A percentile compares a stretch with the other conserved stretches of the same genome.
These are phyloP conservation scores for Echeveria elegans DNA, from an alignment of 164 flowering plant genomes.

Conservation along the genomic window DNA sequence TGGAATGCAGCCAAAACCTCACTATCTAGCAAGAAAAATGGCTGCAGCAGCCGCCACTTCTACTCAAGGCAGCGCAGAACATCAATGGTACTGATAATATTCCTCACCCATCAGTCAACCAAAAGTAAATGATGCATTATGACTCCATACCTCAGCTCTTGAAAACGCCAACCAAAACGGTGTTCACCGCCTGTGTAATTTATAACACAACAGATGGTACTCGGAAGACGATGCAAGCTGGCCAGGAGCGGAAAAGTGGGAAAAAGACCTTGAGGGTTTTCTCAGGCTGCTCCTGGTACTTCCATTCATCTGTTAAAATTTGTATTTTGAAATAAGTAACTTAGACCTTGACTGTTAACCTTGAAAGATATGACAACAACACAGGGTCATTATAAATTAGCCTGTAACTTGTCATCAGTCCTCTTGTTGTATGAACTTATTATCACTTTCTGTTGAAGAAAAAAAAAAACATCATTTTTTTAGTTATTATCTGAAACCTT, in stretches of 20 bases:
- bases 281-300: slow-evolving; percentile 24
- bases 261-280: not conserved
- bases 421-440: too few species aligned
- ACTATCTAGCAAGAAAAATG: slow-evolving; percentile 67
- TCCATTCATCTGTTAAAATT: not conserved
- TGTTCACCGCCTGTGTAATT: not conserved
- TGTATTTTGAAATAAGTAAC: slow-evolving; percentile 1
- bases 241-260: not conserved
- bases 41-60: slow-evolving; percentile 90
- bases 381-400: too few species aligned
- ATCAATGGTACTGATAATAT: slow-evolving; percentile 45
- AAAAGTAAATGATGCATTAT: not conserved
- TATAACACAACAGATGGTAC: not conserved
- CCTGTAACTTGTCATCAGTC: too few species aligned
- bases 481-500: too few species aligned
- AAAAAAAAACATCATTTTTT: too few species aligned
- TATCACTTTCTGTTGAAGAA: too few species aligned
- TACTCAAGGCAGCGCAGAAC: slow-evolving; percentile 61
- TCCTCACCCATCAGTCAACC: not conserved
- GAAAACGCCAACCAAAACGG: not conserved
- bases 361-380: not conserved
- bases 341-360: not conserved
- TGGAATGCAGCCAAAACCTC: slow-evolving; percentile 69
- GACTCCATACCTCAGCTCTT: not conserved
- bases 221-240: not conserved